phyloP scores from a whole-genome alignment of 768 basidiomycete species.

The Podaxis sp. region DNA sequence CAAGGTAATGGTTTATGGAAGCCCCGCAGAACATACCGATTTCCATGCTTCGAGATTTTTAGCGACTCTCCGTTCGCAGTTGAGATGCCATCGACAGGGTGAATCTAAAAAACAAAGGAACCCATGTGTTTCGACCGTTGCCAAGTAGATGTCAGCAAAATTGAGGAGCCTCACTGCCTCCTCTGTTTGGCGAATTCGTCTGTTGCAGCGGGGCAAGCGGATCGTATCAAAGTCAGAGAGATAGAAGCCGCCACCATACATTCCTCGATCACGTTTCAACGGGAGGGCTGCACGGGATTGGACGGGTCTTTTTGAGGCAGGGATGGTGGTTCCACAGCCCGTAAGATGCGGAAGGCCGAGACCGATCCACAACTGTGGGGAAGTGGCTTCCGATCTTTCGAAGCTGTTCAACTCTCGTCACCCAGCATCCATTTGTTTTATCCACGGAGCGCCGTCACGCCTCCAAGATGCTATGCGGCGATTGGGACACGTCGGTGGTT shows the following conservation, averaged over 20 bases:
- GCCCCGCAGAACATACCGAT: background rate
- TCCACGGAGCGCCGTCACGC: background rate
- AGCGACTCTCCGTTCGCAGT: background rate
- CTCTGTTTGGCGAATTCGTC: background rate
- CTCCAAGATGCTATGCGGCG: background rate
- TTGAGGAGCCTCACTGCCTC: background rate
- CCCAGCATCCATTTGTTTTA: background rate
- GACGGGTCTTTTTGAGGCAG: background rate
- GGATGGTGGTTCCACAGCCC: background rate
- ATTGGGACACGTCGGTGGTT: background rate
- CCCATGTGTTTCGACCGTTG: background rate
- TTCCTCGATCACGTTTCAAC: conserved; percentile 4
- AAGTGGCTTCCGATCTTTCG: conserved; percentile 8
- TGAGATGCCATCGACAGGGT: background rate
- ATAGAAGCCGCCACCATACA: background rate
- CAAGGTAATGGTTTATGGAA: background rate
- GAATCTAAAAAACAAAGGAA: background rate
- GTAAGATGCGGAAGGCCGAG: conserved; percentile 10
- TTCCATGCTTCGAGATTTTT: background rate
- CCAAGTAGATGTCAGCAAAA: background rate
- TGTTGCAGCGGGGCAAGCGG: background rate
- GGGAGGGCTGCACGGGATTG: background rate
- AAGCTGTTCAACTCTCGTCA: background rate
- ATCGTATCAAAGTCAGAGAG: background rate
- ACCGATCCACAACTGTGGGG: background rate